A percentile compares a stretch with the other conserved stretches of the same genome.
phyloP scores from a whole-genome alignment of 2,329 filamentous ascomycete species.

The Trichophyton mentagrophytes region DNA sequence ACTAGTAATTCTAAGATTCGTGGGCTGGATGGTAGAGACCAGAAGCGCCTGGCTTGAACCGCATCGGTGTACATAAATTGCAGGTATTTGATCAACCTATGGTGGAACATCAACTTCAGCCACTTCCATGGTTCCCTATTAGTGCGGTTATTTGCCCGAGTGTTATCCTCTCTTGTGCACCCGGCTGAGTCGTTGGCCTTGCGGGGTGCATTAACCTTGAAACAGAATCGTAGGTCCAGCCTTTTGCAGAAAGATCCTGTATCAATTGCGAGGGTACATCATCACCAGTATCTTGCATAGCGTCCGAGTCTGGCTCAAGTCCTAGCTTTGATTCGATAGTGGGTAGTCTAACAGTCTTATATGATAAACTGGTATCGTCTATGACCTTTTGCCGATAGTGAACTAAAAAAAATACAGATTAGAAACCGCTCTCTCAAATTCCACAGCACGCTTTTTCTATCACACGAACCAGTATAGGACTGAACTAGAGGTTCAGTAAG shows the following conservation, averaged over 20 bases:
- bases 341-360: conserved; percentile 28
- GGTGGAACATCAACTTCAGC: neutral
- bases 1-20: neutral
- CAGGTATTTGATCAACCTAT: neutral
- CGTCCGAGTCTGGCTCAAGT: conserved; percentile 17
- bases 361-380: conserved; percentile 27
- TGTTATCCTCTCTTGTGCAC: conserved; percentile 16
- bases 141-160: conserved; percentile 25
- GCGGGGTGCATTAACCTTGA: conserved; percentile 22
- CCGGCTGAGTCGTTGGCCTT: conserved; percentile 18
- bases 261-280: conserved; percentile 21
- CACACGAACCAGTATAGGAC: conserved; percentile 25
- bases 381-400: conserved; percentile 29
- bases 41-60: neutral
- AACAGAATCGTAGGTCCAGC: conserved; percentile 29
- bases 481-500: conserved; percentile 21
- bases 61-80: neutral
- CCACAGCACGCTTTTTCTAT: too few species aligned
- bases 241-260: conserved; percentile 23
- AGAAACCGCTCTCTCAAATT: neutral
- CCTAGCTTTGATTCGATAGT: conserved; percentile 27
- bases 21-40: neutral
- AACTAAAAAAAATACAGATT: neutral
- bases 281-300: conserved; percentile 15
- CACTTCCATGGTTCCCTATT: conserved; percentile 18